Base-by-base conservation (phyloP, 768 basidiomycete species). In the Russula ochroleuca region DNA sequence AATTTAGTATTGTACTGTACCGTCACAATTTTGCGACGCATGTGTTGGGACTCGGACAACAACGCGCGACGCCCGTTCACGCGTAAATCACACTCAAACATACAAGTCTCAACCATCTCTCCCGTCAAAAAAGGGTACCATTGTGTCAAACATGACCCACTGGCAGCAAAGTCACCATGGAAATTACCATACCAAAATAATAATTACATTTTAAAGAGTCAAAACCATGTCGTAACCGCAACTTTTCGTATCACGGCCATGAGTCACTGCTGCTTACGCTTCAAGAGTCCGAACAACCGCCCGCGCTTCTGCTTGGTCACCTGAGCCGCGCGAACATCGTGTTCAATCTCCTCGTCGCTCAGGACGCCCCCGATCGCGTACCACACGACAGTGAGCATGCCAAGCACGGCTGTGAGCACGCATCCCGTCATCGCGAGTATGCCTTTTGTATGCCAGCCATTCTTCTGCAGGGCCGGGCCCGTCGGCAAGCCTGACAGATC, bases 381-480 rank as follows among this genome's bases (percentile, higher is more conserved):
- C 93, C 94, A 98, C 43, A 85, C 77, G 35, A 96, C 90, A 1
- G 84, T 81, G 9, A 78, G 66, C 86, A 97, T 90, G 0, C 96
- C 96, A 43, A 96, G 65, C 15, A 90, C 77, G 1, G 92, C 94
- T 1, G 91, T 83, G 59, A 98, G 75, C 41, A 98, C 81, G 71
- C 75, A 88, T 74, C 86, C 90, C 2, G 81, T 77, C 88, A 92
- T 87, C 43, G 90, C 90, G 45, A 82, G 81, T 58, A 91, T 88
- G 17, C 87, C 91, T 72, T 78, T 85, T 33, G 85, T 76, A 67
- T 79, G 81, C 89, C 89, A 92, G 2, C 90, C 90, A 49, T 85
- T 71, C 43, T 78, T 78, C 72, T 93, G 89, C 17, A 78, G 84
- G 80, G 75, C 94, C 6, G 94, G 93, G 3, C 90, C 90, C 25